Evolutionary conservation across 192 early-diverging fungal genomes (phyloP), one percentile per base, ranked within the genome.

Genomic region (Allomyces macrogynus): DNA sequence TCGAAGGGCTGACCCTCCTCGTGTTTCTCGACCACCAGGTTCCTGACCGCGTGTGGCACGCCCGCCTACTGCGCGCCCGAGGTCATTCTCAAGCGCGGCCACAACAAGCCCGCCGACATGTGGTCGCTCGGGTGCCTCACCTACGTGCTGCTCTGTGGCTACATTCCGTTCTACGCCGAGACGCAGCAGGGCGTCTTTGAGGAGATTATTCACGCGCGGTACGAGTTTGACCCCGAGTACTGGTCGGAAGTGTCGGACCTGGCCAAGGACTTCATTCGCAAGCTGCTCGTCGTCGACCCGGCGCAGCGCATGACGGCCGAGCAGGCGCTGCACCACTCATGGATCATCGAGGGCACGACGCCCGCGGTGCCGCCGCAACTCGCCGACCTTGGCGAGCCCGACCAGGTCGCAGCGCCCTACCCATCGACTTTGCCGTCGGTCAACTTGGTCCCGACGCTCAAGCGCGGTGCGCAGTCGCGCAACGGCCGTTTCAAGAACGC

Each of bases 51-150:
- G 18, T 65, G 64, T 26, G 64, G 64, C 60, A 65, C 64, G 18
- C 64, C 44, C 24, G 64, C 44, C 18, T 68, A 68, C 40, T 66
- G 66, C 26, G 67, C 67, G 23, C 67, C 67, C 24, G 67, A 68
- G 67, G 65, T 68, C 61, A 68, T 68, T 57, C 43, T 32, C 12
- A 60, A 62, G 22, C 40, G 23, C 4, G 67, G 67, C 24, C 67
- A 68, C 23, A 25, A 24, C n/a, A 68, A 67, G 16, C 67, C 67
- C 24, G 67, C 67, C 44, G 87, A 88, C 57, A 80, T 90, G 80
- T 90, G 89, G 89, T 86, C 87, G 3, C 76, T 86, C 44, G 87
- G 87, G 60, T 83, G 87, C 18, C 83, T 89, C 63, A 75, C 87
- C 0, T 91, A 81, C 68, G 86, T 89, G 67, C 68, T 87, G 61